phyloP scores from a whole-genome alignment of 768 basidiomycete species.

The Russula compacta region DNA sequence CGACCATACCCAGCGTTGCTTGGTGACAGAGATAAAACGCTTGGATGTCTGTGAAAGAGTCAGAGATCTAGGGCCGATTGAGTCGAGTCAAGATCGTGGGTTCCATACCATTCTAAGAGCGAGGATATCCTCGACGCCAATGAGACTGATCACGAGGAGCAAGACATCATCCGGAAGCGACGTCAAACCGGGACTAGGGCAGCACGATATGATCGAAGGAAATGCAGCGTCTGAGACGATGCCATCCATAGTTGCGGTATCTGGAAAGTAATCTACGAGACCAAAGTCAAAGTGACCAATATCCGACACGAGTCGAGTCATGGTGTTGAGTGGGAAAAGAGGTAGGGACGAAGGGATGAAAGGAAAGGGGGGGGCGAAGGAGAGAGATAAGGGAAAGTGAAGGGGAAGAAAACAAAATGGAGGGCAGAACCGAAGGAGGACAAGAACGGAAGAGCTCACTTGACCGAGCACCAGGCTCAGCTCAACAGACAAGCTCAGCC shows the following conservation, averaged over 20 bases:
- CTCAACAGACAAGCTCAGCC: too few relatives aligned
- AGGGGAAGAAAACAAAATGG: neutral
- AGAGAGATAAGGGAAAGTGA: neutral
- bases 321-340: neutral
- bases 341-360: neutral
- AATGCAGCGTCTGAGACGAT: neutral
- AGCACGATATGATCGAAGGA: slow-evolving; percentile 6
- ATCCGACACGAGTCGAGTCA: slow-evolving; percentile 4
- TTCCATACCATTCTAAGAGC: slow-evolving; percentile 26
- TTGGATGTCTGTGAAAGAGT: slow-evolving; percentile 25
- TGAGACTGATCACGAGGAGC: slow-evolving; percentile 27
- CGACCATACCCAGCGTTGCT: slow-evolving; percentile 32
- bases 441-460: neutral
- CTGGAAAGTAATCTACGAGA: neutral
- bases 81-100: slow-evolving; percentile 10
- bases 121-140: slow-evolving; percentile 28
- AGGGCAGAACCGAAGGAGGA: neutral
- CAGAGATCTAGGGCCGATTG: slow-evolving; percentile 4
- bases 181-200: slow-evolving; percentile 14
- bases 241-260: neutral
- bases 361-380: neutral
- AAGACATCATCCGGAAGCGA: slow-evolving; percentile 30
- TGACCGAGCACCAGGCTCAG: too few relatives aligned
- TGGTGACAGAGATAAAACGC: slow-evolving; percentile 26
- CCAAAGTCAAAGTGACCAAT: slow-evolving; percentile 7